Conservation (phyloP, 1,139 yeast species). For the Lodderomyces metapsilosis region DNA sequence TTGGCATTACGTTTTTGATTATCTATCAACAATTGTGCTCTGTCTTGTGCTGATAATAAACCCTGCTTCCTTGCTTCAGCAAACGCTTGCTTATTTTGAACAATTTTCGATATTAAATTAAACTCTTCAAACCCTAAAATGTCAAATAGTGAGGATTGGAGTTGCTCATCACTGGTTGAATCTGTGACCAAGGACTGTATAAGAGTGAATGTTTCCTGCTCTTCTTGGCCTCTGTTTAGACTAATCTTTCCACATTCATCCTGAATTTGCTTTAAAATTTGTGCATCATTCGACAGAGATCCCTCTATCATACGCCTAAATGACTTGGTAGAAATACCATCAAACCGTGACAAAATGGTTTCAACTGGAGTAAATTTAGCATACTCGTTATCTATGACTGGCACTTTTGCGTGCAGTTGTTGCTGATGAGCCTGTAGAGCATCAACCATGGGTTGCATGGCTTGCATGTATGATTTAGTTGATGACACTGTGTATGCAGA, state of each 20-base stretch:
- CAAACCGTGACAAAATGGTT: slow-evolving; percentile 27
- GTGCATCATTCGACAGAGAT: slow-evolving; percentile 17
- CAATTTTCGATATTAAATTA: slow-evolving; percentile 67
- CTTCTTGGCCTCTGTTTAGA: slow-evolving; percentile 23
- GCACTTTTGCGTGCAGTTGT: slow-evolving; percentile 22
- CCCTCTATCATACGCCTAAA: slow-evolving; percentile 14
- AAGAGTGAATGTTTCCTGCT: slow-evolving; percentile 23
- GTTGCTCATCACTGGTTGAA: slow-evolving; percentile 53
- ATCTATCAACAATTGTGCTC: slow-evolving; percentile 54
- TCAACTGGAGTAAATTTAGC: slow-evolving; percentile 28
- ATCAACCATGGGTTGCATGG: slow-evolving; percentile 66
- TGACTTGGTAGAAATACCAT: slow-evolving; percentile 31
- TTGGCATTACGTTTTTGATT: slow-evolving; percentile 54
- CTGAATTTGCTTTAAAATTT: slow-evolving; percentile 18
- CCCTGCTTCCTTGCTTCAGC: slow-evolving; percentile 6
- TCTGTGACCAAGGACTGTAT: slow-evolving; percentile 26
- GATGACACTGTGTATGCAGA: slow-evolving; percentile 50
- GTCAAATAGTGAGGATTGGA: slow-evolving; percentile 71
- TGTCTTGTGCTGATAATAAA: slow-evolving; percentile 39
- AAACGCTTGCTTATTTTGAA: slow-evolving; percentile 48
- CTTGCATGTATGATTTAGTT: slow-evolving; percentile 73
- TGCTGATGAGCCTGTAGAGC: slow-evolving; percentile 31
- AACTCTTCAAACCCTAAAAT: slow-evolving; percentile 82
- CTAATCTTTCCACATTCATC: slow-evolving; percentile 30
- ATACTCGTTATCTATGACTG: slow-evolving; percentile 34